Conservation (phyloP, 2,329 filamentous ascomycete genomes). For the Aureobasidium uvarum region DNA sequence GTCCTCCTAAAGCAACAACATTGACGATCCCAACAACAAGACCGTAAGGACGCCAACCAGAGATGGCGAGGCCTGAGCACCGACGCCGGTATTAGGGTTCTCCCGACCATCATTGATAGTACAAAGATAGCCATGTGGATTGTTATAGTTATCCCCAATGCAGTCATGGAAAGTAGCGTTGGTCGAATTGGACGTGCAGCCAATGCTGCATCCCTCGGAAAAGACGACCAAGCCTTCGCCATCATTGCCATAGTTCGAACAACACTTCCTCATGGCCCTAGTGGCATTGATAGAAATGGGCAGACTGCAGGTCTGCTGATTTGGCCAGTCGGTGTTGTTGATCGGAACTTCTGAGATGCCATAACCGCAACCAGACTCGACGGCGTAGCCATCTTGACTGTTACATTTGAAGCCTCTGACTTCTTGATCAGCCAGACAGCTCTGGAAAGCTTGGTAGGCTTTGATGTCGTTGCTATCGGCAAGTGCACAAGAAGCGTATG, state of each 20-base stretch:
- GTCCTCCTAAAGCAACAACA: not conserved
- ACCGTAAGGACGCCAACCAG: not conserved
- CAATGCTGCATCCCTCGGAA: not conserved
- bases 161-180: not conserved
- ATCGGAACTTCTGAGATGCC: not conserved
- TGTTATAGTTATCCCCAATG: not conserved
- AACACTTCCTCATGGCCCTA: not conserved
- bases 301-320: not conserved
- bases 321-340: not conserved
- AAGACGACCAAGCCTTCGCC: not conserved
- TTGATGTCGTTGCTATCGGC: not conserved
- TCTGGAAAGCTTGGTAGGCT: not conserved
- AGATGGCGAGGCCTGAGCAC: not conserved
- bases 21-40: not conserved
- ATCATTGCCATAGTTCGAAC: not conserved
- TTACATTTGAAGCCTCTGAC: not conserved
- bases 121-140: not conserved
- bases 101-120: not conserved
- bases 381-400: not conserved
- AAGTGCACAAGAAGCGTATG: not conserved
- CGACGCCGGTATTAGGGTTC: not conserved
- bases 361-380: not conserved
- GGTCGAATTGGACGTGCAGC: not conserved
- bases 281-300: not conserved
- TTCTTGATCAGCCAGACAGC: not conserved